Evolutionary conservation across 176 grass and related monocot genomes (phyloP).

Genomic region (Hsuehochloa calcarea): DNA sequence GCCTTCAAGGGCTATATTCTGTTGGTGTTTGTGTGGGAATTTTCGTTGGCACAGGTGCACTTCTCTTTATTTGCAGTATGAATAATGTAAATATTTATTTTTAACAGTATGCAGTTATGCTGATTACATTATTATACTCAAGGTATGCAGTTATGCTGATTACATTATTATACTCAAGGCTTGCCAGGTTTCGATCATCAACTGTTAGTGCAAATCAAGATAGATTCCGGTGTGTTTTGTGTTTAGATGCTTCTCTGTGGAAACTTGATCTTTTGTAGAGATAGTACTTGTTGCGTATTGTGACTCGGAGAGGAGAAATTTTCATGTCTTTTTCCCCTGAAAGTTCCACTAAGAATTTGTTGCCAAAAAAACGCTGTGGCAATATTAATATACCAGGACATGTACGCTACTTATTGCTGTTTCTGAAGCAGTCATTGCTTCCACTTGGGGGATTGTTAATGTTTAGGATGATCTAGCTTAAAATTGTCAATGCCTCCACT

Average conservation of each 20-base stretch:
- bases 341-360: not conserved
- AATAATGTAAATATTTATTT: conserved; percentile 45
- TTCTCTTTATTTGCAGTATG: conserved; percentile 25
- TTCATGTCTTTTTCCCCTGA: not conserved
- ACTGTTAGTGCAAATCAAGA: not conserved
- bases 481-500: not conserved
- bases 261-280: not conserved
- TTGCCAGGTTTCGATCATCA: not conserved
- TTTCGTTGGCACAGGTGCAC: conserved; percentile 23
- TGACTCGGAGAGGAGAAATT: not conserved
- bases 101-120: conserved; percentile 12
- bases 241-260: not conserved
- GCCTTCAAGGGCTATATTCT: conserved; percentile 2
- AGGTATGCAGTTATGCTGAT: conserved; percentile 14
- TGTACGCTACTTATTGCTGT: not conserved
- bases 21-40: conserved; percentile 23
- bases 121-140: conserved; percentile 7
- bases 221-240: not conserved
- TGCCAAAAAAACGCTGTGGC: not conserved
- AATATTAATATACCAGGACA: not conserved
- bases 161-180: not conserved
- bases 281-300: not conserved
- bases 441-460: not conserved
- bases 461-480: not conserved
- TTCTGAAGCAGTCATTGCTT: not conserved